Percentiles rank a stretch among this genome's conserved stretches.
Evolutionary conservation across 2,329 filamentous ascomycete genomes (phyloP).

Genomic region (Botrytis hyacinthi): DNA sequence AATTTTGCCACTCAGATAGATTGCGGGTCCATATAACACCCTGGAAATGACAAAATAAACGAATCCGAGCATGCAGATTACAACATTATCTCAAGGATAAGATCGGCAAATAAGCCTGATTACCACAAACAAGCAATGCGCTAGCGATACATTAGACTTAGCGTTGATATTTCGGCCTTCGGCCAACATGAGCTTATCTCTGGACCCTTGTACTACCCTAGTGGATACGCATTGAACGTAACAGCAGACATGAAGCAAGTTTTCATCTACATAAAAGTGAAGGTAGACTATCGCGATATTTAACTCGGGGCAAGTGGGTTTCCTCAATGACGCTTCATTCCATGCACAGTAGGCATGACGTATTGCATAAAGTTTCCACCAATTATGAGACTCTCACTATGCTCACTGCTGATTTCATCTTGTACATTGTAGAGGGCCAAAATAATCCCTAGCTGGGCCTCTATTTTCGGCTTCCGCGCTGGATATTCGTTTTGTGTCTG

Average conservation of each 20-base stretch:
- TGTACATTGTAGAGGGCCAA: neutral
- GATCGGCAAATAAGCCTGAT: neutral
- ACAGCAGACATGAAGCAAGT: neutral
- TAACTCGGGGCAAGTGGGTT: neutral
- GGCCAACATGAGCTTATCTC: neutral
- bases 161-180: neutral
- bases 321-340: neutral
- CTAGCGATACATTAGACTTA: neutral
- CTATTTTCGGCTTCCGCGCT: neutral
- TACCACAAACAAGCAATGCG: neutral
- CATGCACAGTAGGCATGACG: neutral
- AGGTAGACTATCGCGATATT: neutral
- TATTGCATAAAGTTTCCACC: neutral
- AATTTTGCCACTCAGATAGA: neutral
- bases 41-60: neutral
- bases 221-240: neutral
- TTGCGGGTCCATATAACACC: neutral
- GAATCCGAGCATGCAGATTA: neutral
- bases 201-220: neutral
- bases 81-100: neutral
- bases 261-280: neutral
- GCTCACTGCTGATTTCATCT: neutral
- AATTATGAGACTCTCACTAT: neutral
- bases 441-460: neutral
- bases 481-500: neutral